Evolutionary conservation across 116 monocot species (phyloP).

Genomic region (Zostera marina): DNA sequence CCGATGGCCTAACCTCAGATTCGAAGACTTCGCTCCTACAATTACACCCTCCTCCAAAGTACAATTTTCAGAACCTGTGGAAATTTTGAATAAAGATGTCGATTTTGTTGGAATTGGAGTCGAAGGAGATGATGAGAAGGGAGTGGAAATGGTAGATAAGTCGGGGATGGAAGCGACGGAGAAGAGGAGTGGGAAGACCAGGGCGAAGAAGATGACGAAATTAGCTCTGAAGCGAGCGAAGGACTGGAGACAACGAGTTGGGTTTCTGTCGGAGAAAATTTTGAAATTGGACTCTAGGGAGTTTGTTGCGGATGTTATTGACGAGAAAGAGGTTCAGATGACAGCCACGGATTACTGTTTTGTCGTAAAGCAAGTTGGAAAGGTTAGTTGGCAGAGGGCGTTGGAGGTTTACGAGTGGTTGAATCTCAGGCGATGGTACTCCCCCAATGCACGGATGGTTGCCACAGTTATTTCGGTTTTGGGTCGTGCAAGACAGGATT

Average conservation of each 20-base stretch:
- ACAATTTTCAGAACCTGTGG: constrained; percentile 1
- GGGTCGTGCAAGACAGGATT: constrained; percentile 50
- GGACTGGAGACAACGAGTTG: constrained; percentile 70
- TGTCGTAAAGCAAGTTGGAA: constrained; percentile 59
- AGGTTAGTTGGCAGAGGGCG: constrained; percentile 60
- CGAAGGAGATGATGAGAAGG: neutral
- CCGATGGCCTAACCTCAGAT: constrained; percentile 56
- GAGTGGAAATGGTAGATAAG: neutral
- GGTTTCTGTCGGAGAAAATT: constrained; percentile 44
- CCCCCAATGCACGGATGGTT: constrained; percentile 55
- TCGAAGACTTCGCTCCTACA: constrained; percentile 13
- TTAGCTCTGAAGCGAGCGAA: constrained; percentile 74
- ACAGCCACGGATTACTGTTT: constrained; percentile 63
- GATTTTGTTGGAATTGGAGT: neutral
- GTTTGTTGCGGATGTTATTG: constrained; percentile 59
- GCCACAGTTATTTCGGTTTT: constrained; percentile 57
- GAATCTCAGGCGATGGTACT: constrained; percentile 36
- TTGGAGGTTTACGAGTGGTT: constrained; percentile 88
- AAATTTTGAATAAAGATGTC: neutral
- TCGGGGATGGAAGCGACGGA: constrained; percentile 17
- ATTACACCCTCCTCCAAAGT: neutral
- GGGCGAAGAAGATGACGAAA: constrained; percentile 69
- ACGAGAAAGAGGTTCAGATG: constrained; percentile 40
- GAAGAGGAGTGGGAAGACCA: constrained; percentile 24
- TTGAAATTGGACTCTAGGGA: constrained; percentile 36